Conservation (phyloP, 2,329 filamentous ascomycete genomes). For the Podosphaera fusca region DNA sequence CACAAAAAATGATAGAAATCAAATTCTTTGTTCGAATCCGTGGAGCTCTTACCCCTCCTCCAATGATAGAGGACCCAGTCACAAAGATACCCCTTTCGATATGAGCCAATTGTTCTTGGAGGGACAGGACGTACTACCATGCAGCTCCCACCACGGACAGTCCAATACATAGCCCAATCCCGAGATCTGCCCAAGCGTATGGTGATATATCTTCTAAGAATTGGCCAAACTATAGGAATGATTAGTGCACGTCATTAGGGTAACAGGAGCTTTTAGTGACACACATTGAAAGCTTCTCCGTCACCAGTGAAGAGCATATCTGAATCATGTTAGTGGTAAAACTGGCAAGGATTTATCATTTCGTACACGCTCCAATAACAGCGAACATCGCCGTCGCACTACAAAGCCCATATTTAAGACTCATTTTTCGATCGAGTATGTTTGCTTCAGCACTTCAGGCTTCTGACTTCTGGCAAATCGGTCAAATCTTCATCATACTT, state of each 20-base stretch:
- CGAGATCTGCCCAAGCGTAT: slow-evolving; percentile 76
- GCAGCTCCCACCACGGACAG: slow-evolving; percentile 90
- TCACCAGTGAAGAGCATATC: slow-evolving; percentile 97
- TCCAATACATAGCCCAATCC: slow-evolving; percentile 85
- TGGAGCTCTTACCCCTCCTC: slow-evolving; percentile 86
- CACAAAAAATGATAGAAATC: slow-evolving; percentile 99
- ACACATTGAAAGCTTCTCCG: slow-evolving; percentile 85
- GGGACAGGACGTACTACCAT: slow-evolving; percentile 37
- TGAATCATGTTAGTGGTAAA: slow-evolving; percentile 21
- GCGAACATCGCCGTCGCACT: slow-evolving; percentile 43
- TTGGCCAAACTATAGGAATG: slow-evolving; percentile 45
- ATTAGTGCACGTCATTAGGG: slow-evolving; percentile 9
- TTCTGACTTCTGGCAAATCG: no score
- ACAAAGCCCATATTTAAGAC: slow-evolving; percentile 47
- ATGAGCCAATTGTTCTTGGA: slow-evolving; percentile 3
- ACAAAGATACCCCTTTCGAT: slow-evolving; percentile 82
- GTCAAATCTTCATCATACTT: slow-evolving; percentile 1
- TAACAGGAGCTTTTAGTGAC: slow-evolving; percentile 12
- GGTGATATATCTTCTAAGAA: slow-evolving; percentile 90
- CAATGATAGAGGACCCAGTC: slow-evolving; percentile 90
- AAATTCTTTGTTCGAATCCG: slow-evolving; percentile 98
- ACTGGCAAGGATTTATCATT: slow-evolving; percentile 3
- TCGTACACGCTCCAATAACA: slow-evolving; percentile 60
- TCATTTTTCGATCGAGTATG: slow-evolving; percentile 28
- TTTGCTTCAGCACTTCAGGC: slow-evolving; percentile 2